Conservation (phyloP, 257 asterid species). For the Capsicum pubescens region DNA sequence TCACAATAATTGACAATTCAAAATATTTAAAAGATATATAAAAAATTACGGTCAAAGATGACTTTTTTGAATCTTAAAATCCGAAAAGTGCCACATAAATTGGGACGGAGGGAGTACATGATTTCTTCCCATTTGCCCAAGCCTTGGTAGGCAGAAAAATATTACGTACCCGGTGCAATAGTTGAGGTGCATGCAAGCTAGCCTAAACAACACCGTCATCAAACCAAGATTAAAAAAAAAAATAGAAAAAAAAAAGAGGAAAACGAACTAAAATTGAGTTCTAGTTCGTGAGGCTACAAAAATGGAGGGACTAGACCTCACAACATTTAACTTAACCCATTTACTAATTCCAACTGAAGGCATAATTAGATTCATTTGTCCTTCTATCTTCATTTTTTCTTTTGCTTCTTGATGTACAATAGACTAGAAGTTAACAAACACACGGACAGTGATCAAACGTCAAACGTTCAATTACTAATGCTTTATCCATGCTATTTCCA, state of each 20-base stretch:
- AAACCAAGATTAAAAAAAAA: conserved; percentile 3
- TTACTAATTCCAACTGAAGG: background rate
- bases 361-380: conserved; percentile 17
- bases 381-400: background rate
- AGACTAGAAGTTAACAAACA: background rate
- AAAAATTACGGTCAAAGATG: too few species aligned
- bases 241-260: background rate
- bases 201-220: background rate
- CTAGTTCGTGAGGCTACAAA: background rate
- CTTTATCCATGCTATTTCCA: background rate
- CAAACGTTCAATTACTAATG: background rate
- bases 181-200: background rate
- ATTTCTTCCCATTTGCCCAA: background rate
- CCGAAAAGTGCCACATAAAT: too few species aligned
- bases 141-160: background rate
- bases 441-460: background rate
- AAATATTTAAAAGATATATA: too few species aligned
- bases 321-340: background rate
- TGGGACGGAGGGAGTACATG: too few species aligned
- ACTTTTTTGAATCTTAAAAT: too few species aligned
- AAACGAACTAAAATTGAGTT: conserved; percentile 1
- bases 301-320: background rate
- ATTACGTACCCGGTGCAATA: background rate
- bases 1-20: too few species aligned
- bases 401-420: background rate